Evolutionary conservation across 306 rosid species (phyloP), one percentile per base, ranked within the genome.

Genomic region (Gillenia trifoliata): DNA sequence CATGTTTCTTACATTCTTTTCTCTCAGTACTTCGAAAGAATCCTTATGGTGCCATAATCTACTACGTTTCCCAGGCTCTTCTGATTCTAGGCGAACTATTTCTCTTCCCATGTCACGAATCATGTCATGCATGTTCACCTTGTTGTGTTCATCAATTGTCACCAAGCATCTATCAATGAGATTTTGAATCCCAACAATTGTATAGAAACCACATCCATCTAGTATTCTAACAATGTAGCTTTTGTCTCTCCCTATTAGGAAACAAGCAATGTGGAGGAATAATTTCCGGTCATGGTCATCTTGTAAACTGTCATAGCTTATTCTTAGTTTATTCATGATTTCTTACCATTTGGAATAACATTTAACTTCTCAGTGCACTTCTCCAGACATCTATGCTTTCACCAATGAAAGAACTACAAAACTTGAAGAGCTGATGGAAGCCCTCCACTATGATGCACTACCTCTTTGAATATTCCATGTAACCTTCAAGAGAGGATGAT

Each of bases 221-320:
- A 68, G 3, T 47, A 43, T 41, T 41, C 20, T 7, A 20, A 67
- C 38, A 3, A 67, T 15, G 15, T 10, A 1, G 8, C 45, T 23
- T 50, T 67, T 67, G 9, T 43, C 56, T 56, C 15, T 67, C 16
- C 72, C 72, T 4, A 12, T 25, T 12, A 67, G 45, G 16, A 67
- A 43, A 43, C 72, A 67, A 25, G 72, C 72, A 43, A 67, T 16
- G 5, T 67, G 72, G 56, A 67, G 72, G 25, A 67, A 67, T 29
- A 67, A 8, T 25, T 45, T 26, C 28, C 4, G 36, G 1, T 67
- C 72, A 26, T 43, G 72, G 36, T 26, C 15, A 26, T 67, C 72
- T 16, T 43, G 23, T 4, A 67, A 43, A 16, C 56, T 15, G 2
- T 67, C 57, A 8, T 67, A 67, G 38, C 72, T 67, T 43, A 43